These are phyloP conservation scores for Raphanus raphanistrum DNA, from an alignment of 345 rosid genomes.

Conservation along the genomic window DNA sequence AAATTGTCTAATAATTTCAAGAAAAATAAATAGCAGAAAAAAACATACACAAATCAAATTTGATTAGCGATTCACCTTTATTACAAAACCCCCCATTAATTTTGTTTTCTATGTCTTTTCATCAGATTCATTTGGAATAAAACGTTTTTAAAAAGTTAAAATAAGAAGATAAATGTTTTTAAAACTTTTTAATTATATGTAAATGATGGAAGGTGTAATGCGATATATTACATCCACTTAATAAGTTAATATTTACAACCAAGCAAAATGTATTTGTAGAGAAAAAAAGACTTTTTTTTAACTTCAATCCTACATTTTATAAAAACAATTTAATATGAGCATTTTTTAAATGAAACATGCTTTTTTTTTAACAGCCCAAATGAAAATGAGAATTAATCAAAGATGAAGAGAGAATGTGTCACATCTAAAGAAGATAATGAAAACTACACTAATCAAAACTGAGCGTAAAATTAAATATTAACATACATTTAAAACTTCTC, in stretches of 20 bases:
- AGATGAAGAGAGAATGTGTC: background rate
- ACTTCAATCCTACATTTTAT: background rate
- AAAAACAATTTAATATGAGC: background rate
- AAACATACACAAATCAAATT: background rate
- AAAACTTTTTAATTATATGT: too few relatives aligned
- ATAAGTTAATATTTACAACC: background rate
- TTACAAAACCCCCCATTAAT: background rate
- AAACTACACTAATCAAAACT: slow-evolving; percentile 17
- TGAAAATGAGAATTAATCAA: background rate
- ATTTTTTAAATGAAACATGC: background rate
- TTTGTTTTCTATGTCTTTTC: background rate
- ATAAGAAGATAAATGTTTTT: background rate
- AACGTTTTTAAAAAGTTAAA: background rate
- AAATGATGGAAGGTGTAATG: background rate
- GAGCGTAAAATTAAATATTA: slow-evolving; percentile 10
- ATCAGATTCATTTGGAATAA: background rate
- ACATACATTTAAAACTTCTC: too few relatives aligned
- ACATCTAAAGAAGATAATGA: background rate
- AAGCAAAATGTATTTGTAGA: background rate
- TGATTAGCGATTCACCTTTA: background rate
- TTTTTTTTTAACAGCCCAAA: background rate
- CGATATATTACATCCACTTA: background rate
- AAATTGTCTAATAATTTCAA: background rate
- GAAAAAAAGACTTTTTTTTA: background rate
- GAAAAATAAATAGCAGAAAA: background rate